Conservation (phyloP, 208 protist species). For the Leishmania braziliensis region DNA sequence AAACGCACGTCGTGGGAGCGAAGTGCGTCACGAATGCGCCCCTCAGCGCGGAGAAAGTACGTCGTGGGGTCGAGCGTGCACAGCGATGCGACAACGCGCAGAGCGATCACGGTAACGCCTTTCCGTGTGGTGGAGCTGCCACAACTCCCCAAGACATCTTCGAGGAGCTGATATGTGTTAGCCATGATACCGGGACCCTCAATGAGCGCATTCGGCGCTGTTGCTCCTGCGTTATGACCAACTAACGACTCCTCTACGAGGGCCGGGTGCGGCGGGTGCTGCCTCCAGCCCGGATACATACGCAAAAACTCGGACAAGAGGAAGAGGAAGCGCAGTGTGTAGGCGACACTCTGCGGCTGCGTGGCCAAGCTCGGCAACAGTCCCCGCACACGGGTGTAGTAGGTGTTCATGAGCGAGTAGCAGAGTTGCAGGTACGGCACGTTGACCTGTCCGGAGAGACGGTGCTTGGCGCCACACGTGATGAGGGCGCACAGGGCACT, state of each 20-base stretch:
- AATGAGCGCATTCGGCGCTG: constrained; percentile 53
- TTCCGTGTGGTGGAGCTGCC: constrained; percentile 22
- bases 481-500: constrained; percentile 72
- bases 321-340: constrained; percentile 87
- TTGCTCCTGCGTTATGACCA: constrained; percentile 6
- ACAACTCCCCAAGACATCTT: constrained; percentile 49
- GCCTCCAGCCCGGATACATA: constrained; percentile 76
- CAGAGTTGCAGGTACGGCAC: constrained; percentile 72
- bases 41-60: constrained; percentile 67
- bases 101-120: constrained; percentile 49
- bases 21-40: constrained; percentile 51
- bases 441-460: constrained; percentile 46
- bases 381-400: constrained; percentile 65
- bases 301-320: constrained; percentile 88
- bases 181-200: constrained; percentile 63
- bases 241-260: constrained; percentile 30
- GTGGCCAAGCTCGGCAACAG: constrained; percentile 52
- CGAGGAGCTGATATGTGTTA: constrained; percentile 65
- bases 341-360: constrained; percentile 57
- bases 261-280: constrained; percentile 28
- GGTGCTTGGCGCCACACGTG: constrained; percentile 60
- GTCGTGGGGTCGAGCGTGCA: constrained; percentile 80
- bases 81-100: constrained; percentile 77
- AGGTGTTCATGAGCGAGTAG: constrained; percentile 88
- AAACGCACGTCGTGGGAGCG: constrained; percentile 33